These are phyloP conservation scores for Isatis lusitanica DNA, from an alignment of 441 rosid species.

Conservation along the genomic window DNA sequence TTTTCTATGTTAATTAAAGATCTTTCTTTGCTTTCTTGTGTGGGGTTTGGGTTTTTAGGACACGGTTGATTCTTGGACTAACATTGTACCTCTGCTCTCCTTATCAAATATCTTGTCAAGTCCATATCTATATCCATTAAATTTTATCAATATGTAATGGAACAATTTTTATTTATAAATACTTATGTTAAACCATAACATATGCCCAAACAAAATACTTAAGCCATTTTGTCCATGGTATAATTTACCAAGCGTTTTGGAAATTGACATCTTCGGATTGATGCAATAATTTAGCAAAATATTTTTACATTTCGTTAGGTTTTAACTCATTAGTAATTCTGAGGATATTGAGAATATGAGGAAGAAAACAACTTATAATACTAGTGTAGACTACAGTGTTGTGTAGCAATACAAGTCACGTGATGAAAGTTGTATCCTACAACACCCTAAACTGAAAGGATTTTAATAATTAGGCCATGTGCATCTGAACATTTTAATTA, in stretches of 20 bases:
- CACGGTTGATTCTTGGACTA: slow-evolving; percentile 36
- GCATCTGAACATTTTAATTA: slow-evolving; percentile 18
- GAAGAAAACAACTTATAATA: slow-evolving; percentile 1
- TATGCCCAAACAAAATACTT: background rate
- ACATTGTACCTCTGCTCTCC: slow-evolving; percentile 25
- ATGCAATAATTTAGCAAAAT: background rate
- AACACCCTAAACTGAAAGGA: slow-evolving; percentile 22
- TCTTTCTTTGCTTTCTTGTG: slow-evolving; percentile 9
- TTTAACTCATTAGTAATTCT: background rate
- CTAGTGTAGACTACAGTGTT: slow-evolving; percentile 7
- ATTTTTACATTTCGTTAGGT: background rate
- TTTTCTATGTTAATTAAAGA: slow-evolving; percentile 36
- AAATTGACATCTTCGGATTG: background rate
- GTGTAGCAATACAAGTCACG: slow-evolving; percentile 28
- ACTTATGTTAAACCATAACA: background rate
- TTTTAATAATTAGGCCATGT: slow-evolving; percentile 29
- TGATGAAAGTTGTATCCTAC: slow-evolving; percentile 27
- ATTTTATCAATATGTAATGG: background rate
- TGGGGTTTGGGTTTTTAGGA: slow-evolving; percentile 34
- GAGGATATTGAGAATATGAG: background rate
- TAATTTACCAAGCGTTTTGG: background rate
- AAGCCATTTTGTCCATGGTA: background rate
- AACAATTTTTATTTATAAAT: background rate
- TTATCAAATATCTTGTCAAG: slow-evolving; percentile 9
- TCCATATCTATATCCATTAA: slow-evolving; percentile 18